Base-by-base conservation (phyloP, 2,329 filamentous ascomycete species). In the Sodiomyces alkalinus region DNA sequence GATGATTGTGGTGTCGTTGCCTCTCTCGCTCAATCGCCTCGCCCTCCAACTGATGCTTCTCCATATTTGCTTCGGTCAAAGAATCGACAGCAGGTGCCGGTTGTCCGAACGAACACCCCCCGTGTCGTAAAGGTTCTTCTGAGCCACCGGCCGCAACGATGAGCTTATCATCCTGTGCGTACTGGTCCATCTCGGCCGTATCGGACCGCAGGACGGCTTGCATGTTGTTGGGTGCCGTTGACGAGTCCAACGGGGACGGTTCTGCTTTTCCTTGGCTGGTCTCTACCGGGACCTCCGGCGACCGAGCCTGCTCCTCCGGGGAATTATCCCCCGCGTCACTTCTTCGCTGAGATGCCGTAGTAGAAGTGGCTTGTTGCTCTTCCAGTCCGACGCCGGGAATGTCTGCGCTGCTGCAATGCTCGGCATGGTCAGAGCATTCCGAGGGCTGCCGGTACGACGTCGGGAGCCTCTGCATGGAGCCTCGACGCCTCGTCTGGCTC, bases 31-130 rank as follows among this genome's bases (percentile, higher is more conserved):
- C n/a, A n/a, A n/a, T n/a, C n/a, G n/a, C n/a, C 19, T 33, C 29
- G 10, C 35, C 52, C 31, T 58, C 51, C 32, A 46, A 48, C 32
- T 53, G 52, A 24, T 68, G 39, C 34, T 51, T 62, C 19, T 58
- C 62, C 26, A 70, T 48, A 37, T 70, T 70, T 40, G 64, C 64
- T 35, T 65, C 58, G 1, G 65, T 70, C 35, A 70, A 39, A 5
- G 56, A 56, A 30, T 66, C 59, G 3, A 55, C 55, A 6, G 40
- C 32, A 8, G 48, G 42, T 16, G 41, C 33, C 21, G 51, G 53
- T 7, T 55, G 15, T 14, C 27, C 46, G 17, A 51, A 50, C 6
- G 49, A 50, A 17, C 43, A 49, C 11, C 41, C 43, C n/a, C 48
- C 39, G 24, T 47, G 46, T 16, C 37, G 44, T 5, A 47, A 38